These are phyloP conservation scores for Prunus armeniaca DNA, from an alignment of 306 rosid species.

Conservation along the genomic window DNA sequence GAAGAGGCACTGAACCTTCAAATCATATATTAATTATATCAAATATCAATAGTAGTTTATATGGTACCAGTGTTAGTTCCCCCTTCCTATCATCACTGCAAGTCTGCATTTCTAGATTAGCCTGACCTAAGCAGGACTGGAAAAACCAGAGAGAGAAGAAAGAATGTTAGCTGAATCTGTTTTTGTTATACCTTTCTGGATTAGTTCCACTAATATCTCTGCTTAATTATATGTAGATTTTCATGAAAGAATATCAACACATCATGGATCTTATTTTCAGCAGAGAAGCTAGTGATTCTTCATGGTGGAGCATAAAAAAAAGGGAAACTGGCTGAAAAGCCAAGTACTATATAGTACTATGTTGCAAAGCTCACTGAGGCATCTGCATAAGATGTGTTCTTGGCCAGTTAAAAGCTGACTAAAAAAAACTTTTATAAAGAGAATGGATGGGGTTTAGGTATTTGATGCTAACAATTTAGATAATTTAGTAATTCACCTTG, in stretches of 20 bases:
- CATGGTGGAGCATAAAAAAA: not conserved
- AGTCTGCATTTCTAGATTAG: not conserved
- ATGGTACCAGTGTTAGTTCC: constrained; percentile 36
- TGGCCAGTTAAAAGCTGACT: constrained; percentile 17
- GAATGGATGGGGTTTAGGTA: constrained; percentile 38
- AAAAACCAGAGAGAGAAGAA: not conserved
- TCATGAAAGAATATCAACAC: not conserved
- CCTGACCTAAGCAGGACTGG: not conserved
- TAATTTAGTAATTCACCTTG: constrained; percentile 9
- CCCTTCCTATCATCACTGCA: constrained; percentile 39
- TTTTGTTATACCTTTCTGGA: not conserved
- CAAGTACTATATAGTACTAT: constrained; percentile 12
- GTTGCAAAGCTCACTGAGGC: constrained; percentile 13
- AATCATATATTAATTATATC: constrained; percentile 4
- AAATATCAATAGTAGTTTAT: constrained; percentile 8
- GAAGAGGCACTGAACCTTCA: constrained; percentile 27
- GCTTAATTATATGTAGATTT: not conserved
- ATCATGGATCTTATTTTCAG: not conserved
- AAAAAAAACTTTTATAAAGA: constrained; percentile 5
- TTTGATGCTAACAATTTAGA: constrained; percentile 28
- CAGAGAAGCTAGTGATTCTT: not conserved
- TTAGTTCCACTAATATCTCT: not conserved
- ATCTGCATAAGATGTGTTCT: constrained; percentile 8
- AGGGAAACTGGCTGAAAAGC: constrained; percentile 19
- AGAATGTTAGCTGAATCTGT: not conserved